Base-by-base conservation (phyloP, 805 yeast genomes). In the Phaffomyces antillensis region DNA sequence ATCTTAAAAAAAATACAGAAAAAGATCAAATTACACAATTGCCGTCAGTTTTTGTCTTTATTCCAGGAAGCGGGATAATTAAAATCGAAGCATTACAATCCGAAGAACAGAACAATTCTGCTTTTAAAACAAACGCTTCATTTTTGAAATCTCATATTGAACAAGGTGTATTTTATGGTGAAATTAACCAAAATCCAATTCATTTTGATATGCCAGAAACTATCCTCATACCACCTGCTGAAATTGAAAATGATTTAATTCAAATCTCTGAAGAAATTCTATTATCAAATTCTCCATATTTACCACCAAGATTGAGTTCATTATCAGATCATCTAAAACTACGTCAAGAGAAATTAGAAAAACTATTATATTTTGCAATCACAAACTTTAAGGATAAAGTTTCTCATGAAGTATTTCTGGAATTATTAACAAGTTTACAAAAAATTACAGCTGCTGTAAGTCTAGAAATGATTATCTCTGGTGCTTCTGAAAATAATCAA, bases 141-240 rank as follows among this genome's bases (percentile, higher is more conserved):
- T 70, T 80, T 39, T 68, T 86, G 31, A 82, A 81, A 57, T 76
- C 87, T 0, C 90, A 82, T 53, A 76, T 91, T 20, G 93, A 84
- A 52, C 97, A 90, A 62, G 96, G 90, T 0, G 77, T 90, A 1
- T 83, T 81, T 54, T 85, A 77, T 50, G 73, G 78, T 2, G 63
- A 60, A 10, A 52, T 64, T 7, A 54, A 56, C 2, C 56, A 61
- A 17, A 76, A 69, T 46, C 81, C 82, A 7, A 58, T 80, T 17
- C 69, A 70, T 23, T 76, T 80, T 50, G 68, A 62, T 56, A 73
- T 63, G 37, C 70, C 75, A 5, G 55, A 59, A 3, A 73, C 70
- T 13, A 63, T 77, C 4, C 70, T 71, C 9, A 63, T 79, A 45
- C 72, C 72, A 26, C 48, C 60, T 2, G 54, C 59, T 2, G 79